These are phyloP conservation scores for Leishmania major DNA, from an alignment of 208 protist genomes.

Conservation along the genomic window DNA sequence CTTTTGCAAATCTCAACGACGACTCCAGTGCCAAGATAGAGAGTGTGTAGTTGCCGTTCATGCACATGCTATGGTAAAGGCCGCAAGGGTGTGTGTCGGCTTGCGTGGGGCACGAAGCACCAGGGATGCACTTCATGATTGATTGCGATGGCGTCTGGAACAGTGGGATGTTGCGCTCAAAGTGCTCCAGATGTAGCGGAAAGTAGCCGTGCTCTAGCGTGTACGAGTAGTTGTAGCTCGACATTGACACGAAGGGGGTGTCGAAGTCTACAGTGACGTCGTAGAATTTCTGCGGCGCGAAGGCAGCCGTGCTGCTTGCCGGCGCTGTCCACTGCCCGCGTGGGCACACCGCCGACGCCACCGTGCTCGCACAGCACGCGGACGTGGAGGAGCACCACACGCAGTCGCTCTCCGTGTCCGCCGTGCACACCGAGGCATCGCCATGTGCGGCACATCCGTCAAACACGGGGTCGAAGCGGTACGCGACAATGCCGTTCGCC, in stretches of 20 bases:
- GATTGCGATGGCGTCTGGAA: not conserved
- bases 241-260: not conserved
- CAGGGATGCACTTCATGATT: conserved; percentile 3
- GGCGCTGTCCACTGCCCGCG: conserved; percentile 17
- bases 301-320: not conserved
- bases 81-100: not conserved
- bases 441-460: conserved; percentile 14
- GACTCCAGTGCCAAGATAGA: conserved; percentile 33
- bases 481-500: conserved; percentile 25
- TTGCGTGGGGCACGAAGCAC: not conserved
- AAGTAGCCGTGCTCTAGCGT: not conserved
- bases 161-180: not conserved
- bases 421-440: conserved; percentile 6
- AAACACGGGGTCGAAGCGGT: conserved; percentile 24
- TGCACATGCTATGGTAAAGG: conserved; percentile 20
- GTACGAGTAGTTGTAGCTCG: not conserved
- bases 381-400: conserved; percentile 28
- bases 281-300: conserved; percentile 22
- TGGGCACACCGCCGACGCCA: conserved; percentile 24
- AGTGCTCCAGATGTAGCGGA: not conserved
- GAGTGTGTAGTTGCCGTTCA: conserved; percentile 35
- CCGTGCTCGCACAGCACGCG: conserved; percentile 6
- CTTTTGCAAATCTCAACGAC: not conserved
- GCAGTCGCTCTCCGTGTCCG: conserved; percentile 6
- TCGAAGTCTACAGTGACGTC: conserved; percentile 5